Percentiles rank a stretch among this genome's conserved stretches.
These are phyloP conservation scores for Mycothermus thermophilus DNA, from an alignment of 495 filamentous ascomycete genomes.

Conservation along the genomic window DNA sequence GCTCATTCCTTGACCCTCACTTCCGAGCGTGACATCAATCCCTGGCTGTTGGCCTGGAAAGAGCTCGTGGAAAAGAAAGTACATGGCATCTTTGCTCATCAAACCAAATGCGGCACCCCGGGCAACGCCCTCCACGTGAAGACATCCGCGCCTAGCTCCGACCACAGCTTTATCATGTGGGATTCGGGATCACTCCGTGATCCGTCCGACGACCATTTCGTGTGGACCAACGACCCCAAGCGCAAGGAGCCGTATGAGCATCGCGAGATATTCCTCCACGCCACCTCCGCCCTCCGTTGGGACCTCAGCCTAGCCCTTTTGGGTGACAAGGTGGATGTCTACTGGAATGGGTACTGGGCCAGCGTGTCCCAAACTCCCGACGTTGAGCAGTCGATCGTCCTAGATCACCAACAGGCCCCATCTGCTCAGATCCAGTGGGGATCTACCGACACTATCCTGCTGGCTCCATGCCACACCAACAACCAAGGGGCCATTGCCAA, in stretches of 20 bases:
- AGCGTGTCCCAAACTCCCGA: no score
- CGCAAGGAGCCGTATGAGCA: constrained; percentile 41
- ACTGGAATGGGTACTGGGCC: not conserved
- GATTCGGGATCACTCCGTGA: constrained; percentile 40
- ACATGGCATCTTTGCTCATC: constrained; percentile 40
- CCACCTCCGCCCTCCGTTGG: constrained; percentile 15
- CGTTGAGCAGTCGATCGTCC: no score
- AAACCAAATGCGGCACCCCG: constrained; percentile 56
- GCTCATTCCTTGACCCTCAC: not conserved
- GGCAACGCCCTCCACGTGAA: constrained; percentile 42
- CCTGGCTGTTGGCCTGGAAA: constrained; percentile 1
- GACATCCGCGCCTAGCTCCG: constrained; percentile 5
- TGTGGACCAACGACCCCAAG: constrained; percentile 44
- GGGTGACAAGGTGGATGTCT: not conserved
- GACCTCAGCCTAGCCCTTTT: not conserved
- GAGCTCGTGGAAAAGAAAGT: constrained; percentile 25
- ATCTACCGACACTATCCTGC: not conserved
- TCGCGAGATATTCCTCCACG: constrained; percentile 31
- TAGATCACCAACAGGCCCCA: no score
- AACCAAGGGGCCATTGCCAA: not conserved
- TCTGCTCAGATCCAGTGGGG: constrained; percentile 1
- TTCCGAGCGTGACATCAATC: not conserved
- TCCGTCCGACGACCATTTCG: constrained; percentile 42
- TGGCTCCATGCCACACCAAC: not conserved
- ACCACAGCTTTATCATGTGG: constrained; percentile 47